phyloP scores from a whole-genome alignment of 768 basidiomycete species.

The Heimioporus sp. region DNA sequence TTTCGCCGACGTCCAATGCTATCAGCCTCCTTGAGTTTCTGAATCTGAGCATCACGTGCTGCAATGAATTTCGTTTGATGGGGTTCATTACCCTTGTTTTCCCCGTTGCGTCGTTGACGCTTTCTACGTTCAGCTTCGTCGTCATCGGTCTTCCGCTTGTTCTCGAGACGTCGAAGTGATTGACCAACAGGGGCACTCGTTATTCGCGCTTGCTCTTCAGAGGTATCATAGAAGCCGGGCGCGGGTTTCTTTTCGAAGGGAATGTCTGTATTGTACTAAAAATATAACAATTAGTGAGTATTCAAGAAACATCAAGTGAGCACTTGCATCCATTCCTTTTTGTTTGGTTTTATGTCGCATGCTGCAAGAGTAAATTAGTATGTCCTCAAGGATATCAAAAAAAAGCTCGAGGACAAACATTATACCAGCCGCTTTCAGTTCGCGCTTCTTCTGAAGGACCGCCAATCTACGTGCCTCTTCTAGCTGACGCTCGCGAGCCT shows the following conservation, averaged over 20 bases:
- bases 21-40: constrained; percentile 96
- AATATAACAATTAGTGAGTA: background rate
- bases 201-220: constrained; percentile 86
- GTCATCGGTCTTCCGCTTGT: constrained; percentile 91
- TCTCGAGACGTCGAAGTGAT: constrained; percentile 86
- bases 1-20: constrained; percentile 87
- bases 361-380: constrained; percentile 35
- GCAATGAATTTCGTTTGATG: constrained; percentile 94
- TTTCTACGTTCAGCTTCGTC: constrained; percentile 94
- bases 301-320: background rate
- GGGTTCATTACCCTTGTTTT: constrained; percentile 63
- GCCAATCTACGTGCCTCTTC: constrained; percentile 95
- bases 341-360: constrained; percentile 94
- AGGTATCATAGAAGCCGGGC: constrained; percentile 94
- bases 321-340: constrained; percentile 93
- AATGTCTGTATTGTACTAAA: constrained; percentile 94
- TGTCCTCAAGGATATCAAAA: background rate
- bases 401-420: constrained; percentile 53
- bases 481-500: constrained; percentile 94
- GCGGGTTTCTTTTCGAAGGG: constrained; percentile 98
- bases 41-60: constrained; percentile 97
- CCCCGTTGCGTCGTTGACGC: constrained; percentile 65
- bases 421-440: constrained; percentile 96
- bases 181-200: constrained; percentile 91
- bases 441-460: constrained; percentile 95